Percentiles rank a stretch among this genome's conserved stretches.
These are phyloP conservation scores for Pyricularia grisea DNA, from an alignment of 2,329 filamentous ascomycete species.

Conservation along the genomic window DNA sequence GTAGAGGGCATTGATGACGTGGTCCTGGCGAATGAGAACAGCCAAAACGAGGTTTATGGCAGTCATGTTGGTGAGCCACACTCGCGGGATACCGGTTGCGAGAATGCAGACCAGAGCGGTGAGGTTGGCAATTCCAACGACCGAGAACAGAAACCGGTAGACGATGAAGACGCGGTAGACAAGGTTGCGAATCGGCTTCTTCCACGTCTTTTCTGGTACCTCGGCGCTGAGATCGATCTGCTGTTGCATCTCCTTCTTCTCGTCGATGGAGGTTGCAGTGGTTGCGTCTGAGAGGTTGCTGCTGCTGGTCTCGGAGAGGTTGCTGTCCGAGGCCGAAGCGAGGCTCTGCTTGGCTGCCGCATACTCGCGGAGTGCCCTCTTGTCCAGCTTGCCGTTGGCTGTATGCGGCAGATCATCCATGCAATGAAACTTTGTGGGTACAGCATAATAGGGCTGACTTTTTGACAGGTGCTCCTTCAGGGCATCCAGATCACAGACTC, in stretches of 20 bases:
- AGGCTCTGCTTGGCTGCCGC: constrained; percentile 10
- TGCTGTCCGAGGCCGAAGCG: constrained; percentile 4
- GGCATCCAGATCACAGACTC: constrained; percentile 18
- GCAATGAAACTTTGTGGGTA: constrained; percentile 35
- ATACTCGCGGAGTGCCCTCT: constrained; percentile 29
- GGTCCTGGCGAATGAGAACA: constrained; percentile 44
- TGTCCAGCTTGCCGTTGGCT: constrained; percentile 47
- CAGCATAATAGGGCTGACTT: constrained; percentile 44
- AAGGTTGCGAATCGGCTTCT: constrained; percentile 22
- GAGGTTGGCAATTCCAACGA: constrained; percentile 40
- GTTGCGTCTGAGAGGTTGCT: not conserved
- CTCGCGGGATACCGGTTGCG: constrained; percentile 14
- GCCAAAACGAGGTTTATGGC: constrained; percentile 33
- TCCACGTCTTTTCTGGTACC: constrained; percentile 1
- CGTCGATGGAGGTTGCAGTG: not conserved
- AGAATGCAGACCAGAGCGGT: constrained; percentile 31
- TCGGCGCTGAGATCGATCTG: constrained; percentile 7
- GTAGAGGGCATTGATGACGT: constrained; percentile 34
- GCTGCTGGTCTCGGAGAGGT: not conserved
- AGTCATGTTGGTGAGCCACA: constrained; percentile 26
- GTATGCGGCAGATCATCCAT: constrained; percentile 38
- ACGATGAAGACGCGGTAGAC: constrained; percentile 35
- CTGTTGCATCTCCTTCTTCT: not conserved
- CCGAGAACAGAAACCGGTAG: constrained; percentile 46
- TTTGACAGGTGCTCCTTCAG: constrained; percentile 29